Base-by-base conservation (phyloP, 129 eudicot genomes). In the Arctium lappa region DNA sequence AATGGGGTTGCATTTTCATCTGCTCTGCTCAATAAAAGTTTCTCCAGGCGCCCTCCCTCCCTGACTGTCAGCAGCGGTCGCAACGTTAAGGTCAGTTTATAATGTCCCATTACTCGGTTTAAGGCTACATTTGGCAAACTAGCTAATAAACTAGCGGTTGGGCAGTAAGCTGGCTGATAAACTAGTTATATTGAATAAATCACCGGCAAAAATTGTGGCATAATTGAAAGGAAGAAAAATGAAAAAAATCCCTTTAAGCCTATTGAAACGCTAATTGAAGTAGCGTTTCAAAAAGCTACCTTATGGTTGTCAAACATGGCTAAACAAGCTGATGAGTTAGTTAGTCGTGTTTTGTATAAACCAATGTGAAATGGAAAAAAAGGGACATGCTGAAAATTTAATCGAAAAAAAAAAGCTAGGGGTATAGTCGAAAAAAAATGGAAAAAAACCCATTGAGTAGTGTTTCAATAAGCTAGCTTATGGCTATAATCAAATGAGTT, bases 41-140 rank as follows among this genome's bases (percentile, higher is more conserved):
- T 68, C 78, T 73, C 66, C 72, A 30, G 75, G 40, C 74, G 46
- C 73, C 65, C 53, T 62, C 74, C 78, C 56, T 36, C 74, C 74
- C 56, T 27, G 71, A 78, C 69, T 79, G 68, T 63, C 81, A 77
- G 68, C 71, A 77, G 38, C 34, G 40, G 80, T 38, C 29, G 27
- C 65, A 83, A 15, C 39, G 31, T 75, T 36, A 77, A 88, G 77
- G 88, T 75, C 60, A 33, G 83, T 76, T 70, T 44, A 9, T 44
- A 44, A 10, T 46, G 56, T 46, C 15, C 16, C 9, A 46, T 10
- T 46, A 10, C 56, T 33, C 0, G 36, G 3, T 33, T 33, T 33
- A 33, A 33, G 36, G 36, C 36, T 33, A 33, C 3, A 2, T 33
- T 33, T 33, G 36, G 36, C 36, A 33, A 33, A 33, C 3, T 46